Conservation (phyloP, 2,329 filamentous ascomycete genomes). For the Pseudopithomyces maydicus region DNA sequence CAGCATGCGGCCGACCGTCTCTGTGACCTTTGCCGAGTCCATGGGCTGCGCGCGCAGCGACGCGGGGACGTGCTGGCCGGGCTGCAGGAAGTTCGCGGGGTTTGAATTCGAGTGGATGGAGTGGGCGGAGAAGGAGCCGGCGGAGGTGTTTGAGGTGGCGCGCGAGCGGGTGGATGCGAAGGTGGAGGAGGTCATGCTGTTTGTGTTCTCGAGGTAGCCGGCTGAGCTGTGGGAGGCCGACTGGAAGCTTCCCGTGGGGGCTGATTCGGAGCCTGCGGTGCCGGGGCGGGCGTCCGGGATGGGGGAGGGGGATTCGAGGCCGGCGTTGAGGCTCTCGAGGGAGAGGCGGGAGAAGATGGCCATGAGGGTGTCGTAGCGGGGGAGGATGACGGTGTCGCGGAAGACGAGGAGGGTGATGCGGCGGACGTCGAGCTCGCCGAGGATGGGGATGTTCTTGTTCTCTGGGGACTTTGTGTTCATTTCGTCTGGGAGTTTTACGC, state of each 20-base stretch:
- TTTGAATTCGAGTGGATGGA: slow-evolving; percentile 45
- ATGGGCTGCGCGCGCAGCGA: slow-evolving; percentile 39
- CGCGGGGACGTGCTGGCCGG: slow-evolving; percentile 23
- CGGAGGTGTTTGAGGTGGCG: slow-evolving; percentile 80
- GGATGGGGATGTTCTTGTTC: slow-evolving; percentile 48
- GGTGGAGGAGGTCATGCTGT: slow-evolving; percentile 56
- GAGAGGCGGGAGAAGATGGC: slow-evolving; percentile 87
- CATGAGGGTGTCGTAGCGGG: slow-evolving; percentile 86
- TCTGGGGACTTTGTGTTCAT: slow-evolving; percentile 54
- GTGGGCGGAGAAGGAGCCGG: slow-evolving; percentile 52
- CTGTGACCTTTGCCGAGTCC: slow-evolving; percentile 77
- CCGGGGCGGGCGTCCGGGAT: slow-evolving; percentile 37
- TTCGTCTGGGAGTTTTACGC: slow-evolving; percentile 60
- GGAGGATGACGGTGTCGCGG: slow-evolving; percentile 85
- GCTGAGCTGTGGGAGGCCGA: slow-evolving; percentile 70
- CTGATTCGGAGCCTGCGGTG: slow-evolving; percentile 33
- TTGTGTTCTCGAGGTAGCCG: slow-evolving; percentile 74
- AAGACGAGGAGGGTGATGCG: slow-evolving; percentile 86
- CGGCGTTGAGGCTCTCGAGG: slow-evolving; percentile 70
- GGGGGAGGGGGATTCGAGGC: slow-evolving; percentile 43
- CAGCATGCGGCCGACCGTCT: slow-evolving; percentile 92
- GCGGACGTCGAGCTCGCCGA: slow-evolving; percentile 77
- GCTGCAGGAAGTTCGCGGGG: slow-evolving; percentile 27
- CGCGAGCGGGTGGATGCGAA: slow-evolving; percentile 66
- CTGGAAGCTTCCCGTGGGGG: slow-evolving; percentile 72